Base-by-base conservation (phyloP, 192 early-diverging fungal species). In the Funneliformis mosseae region DNA sequence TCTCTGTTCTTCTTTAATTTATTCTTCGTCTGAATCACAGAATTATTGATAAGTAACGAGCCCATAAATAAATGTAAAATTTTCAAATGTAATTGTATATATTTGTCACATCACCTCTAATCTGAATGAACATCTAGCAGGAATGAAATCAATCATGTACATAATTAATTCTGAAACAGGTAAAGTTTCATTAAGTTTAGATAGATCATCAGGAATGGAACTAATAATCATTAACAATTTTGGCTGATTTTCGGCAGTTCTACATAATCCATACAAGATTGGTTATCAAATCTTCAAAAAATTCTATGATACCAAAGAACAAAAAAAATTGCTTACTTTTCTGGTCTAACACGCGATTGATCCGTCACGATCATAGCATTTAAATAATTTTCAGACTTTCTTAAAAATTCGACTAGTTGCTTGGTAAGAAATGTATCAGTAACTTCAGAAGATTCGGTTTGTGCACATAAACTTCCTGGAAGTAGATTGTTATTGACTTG, bases 371-470 rank as follows among this genome's bases (percentile, higher is more conserved):
- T 70, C 16, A 70, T 3, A 70, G 28, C 28, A 41, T 33, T 70
- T 39, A 70, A 8, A 43, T 70, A 70, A 8, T 42, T 0, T 4
- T 33, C 12, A 16, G 68, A 38, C n/a, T 14, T 10, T 43, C 42
- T 43, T n/a, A 70, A 41, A 21, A 70, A 70, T 43, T 70, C 68
- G 21, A 70, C 18, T 42, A 70, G 0, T 70, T 21, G 28, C 7
- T 23, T 70, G 21, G 18, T n/a, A 43, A 70, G 39, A 70, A 70
- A 41, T 9, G 68, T 42, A n/a, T 70, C 68, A 28, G 38, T 70
- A 41, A 70, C 42, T 33, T 70, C 68, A 14, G 39, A 33, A 70
- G 68, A 70, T 70, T 70, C 68, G 10, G 38, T 70, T n/a, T 70
- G 68, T n/a, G n/a, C 68, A 42, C n/a, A 8, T 8, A 70, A 42